A percentile compares a stretch with the other conserved stretches of the same genome.
Conservation (phyloP, 371 early-diverging fungal species). For the Capillidium heterosporum region DNA sequence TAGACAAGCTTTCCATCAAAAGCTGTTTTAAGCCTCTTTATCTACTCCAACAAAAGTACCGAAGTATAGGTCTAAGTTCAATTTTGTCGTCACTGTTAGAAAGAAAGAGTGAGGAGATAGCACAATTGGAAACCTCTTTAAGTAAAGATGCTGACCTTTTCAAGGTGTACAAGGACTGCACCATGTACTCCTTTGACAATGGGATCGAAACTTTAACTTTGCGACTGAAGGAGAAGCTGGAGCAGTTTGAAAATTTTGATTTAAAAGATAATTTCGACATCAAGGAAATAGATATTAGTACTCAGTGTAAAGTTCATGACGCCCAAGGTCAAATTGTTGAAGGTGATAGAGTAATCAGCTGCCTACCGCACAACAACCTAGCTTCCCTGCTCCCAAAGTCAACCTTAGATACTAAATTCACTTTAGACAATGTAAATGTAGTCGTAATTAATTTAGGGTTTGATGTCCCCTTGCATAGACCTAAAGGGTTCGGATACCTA, state of each 20-base stretch:
- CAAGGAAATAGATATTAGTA: neutral
- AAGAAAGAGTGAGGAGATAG: too few species aligned
- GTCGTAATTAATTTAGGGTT: conserved; percentile 79
- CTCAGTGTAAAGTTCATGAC: neutral
- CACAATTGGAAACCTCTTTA: conserved; percentile 6
- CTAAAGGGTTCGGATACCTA: conserved; percentile 79
- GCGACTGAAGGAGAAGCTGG: conserved; percentile 26
- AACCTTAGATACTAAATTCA: conserved; percentile 8
- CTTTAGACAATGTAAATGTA: conserved; percentile 51
- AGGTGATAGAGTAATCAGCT: neutral
- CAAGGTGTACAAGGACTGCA: conserved; percentile 31
- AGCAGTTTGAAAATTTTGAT: neutral
- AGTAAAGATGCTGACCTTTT: conserved; percentile 33
- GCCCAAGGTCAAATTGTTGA: neutral
- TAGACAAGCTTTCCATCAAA: conserved; percentile 44
- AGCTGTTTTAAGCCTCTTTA: conserved; percentile 48
- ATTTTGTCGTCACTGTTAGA: too few species aligned
- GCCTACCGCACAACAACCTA: neutral
- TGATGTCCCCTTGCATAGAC: conserved; percentile 20
- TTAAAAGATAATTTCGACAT: neutral
- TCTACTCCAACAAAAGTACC: conserved; percentile 41
- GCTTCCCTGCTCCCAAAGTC: neutral
- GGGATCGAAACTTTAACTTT: conserved; percentile 59
- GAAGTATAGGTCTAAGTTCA: conserved; percentile 27
- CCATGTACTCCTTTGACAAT: conserved; percentile 58